phyloP scores from a whole-genome alignment of 352 stramenopile genomes.

The Paralagenidium karlingii region DNA sequence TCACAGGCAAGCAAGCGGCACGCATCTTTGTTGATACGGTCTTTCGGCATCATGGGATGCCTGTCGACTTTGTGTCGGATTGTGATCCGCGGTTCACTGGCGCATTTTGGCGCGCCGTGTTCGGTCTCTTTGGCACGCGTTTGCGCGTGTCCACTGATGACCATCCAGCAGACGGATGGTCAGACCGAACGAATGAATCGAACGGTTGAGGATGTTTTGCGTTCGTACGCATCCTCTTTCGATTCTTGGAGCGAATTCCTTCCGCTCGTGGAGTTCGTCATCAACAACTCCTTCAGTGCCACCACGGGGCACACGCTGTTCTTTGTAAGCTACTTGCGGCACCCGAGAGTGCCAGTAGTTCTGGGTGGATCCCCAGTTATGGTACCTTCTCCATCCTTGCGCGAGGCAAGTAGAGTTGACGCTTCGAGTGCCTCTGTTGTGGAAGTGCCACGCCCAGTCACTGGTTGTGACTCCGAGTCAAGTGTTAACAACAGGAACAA shows the following conservation, averaged over 20 bases:
- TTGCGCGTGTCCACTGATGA: constrained; percentile 1
- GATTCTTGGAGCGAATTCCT: constrained; percentile 6
- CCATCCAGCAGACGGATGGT: constrained; percentile 3
- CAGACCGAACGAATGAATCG: constrained; percentile 1
- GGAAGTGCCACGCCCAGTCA: no score
- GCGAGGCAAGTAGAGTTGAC: no score
- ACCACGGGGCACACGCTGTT: constrained; percentile 10
- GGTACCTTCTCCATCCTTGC: no score
- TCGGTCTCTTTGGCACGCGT: not conserved
- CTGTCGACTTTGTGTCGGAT: constrained; percentile 5
- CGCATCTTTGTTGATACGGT: constrained; percentile 18
- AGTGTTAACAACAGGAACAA: no score
- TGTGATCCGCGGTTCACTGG: constrained; percentile 7
- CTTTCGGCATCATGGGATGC: constrained; percentile 11
- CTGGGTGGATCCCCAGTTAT: no score
- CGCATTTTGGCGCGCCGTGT: constrained; percentile 7
- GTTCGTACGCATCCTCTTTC: constrained; percentile 5
- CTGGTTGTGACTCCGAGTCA: no score
- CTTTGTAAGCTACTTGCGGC: constrained; percentile 5
- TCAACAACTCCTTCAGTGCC: constrained; percentile 12
- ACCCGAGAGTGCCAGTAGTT: constrained; percentile 10
- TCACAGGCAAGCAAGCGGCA: no score
- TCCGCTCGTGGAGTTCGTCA: constrained; percentile 12
- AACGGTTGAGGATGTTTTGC: constrained; percentile 6
- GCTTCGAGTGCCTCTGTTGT: no score